Percentiles rank a stretch among this genome's conserved stretches.
Evolutionary conservation across 441 rosid species (phyloP).

Genomic region (Erysimum cheiri): DNA sequence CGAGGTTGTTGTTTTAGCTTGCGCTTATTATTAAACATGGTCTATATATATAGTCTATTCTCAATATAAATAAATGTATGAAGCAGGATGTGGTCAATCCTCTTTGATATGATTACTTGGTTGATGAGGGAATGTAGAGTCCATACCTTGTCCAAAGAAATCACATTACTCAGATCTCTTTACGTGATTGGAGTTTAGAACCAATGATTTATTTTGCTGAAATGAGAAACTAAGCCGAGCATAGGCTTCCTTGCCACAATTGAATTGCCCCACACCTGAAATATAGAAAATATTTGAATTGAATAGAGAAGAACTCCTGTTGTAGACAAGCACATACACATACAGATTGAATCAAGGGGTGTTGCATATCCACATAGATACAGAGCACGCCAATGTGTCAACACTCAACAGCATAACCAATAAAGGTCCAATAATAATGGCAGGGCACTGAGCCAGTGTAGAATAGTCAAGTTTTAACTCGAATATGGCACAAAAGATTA

Average conservation of each 20-base stretch:
- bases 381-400: background rate
- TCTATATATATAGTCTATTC: slow-evolving; percentile 25
- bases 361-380: background rate
- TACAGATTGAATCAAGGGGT: background rate
- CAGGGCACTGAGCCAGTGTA: background rate
- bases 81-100: background rate
- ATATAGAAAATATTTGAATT: background rate
- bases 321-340: background rate
- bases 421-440: background rate
- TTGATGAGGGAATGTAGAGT: background rate
- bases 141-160: background rate
- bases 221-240: too few relatives aligned
- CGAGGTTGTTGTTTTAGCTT: slow-evolving; percentile 31
- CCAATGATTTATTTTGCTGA: background rate
- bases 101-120: background rate
- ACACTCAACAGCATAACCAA: background rate
- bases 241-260: background rate
- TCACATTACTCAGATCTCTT: background rate
- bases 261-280: background rate
- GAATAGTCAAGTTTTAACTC: too few relatives aligned
- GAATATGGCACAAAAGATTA: slow-evolving; percentile 1
- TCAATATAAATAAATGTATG: slow-evolving; percentile 12
- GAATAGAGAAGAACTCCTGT: background rate
- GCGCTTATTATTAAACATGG: background rate
- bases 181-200: background rate